Percentiles rank a stretch among this genome's conserved stretches.
These are phyloP conservation scores for Stephanodiscus minutulus DNA, from an alignment of 108 stramenopile species.

Conservation along the genomic window DNA sequence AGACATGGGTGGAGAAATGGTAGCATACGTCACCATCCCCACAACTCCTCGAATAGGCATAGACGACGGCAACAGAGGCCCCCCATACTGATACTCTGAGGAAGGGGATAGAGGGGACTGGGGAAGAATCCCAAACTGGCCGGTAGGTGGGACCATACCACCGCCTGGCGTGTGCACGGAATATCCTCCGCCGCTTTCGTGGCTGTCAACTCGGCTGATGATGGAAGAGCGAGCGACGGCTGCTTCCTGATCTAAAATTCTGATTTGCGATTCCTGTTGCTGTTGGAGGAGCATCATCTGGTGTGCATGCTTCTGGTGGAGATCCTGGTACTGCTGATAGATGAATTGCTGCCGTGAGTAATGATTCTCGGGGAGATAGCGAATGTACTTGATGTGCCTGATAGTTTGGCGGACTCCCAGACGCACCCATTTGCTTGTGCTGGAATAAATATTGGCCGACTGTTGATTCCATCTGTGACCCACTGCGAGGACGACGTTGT, in stretches of 20 bases:
- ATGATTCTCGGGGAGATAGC: slow-evolving; percentile 18
- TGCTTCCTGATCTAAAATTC: slow-evolving; percentile 11
- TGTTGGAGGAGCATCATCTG: slow-evolving; percentile 47
- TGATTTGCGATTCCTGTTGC: slow-evolving; percentile 44
- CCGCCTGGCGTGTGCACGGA: slow-evolving; percentile 3
- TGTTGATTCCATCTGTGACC: slow-evolving; percentile 1
- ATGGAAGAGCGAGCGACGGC: slow-evolving; percentile 9
- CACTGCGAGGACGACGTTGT: slow-evolving; percentile 18
- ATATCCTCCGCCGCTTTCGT: slow-evolving; percentile 12
- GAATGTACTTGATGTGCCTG: too few relatives aligned
- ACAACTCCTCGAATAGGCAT: slow-evolving; percentile 1
- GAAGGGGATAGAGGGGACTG: neutral
- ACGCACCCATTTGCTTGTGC: slow-evolving; percentile 12
- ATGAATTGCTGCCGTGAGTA: slow-evolving; percentile 44
- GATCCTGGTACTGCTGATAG: slow-evolving; percentile 54
- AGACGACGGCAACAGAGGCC: neutral
- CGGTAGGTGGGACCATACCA: too few relatives aligned
- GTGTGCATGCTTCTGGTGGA: slow-evolving; percentile 61
- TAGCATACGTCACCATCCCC: neutral
- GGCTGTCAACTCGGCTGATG: slow-evolving; percentile 14
- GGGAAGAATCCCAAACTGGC: neutral
- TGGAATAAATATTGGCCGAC: neutral
- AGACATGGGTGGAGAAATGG: slow-evolving; percentile 24
- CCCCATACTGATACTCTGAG: slow-evolving; percentile 13
- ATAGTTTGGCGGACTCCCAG: slow-evolving; percentile 10